phyloP scores from a whole-genome alignment of 2,329 filamentous ascomycete genomes.

The Colletotrichum camelliae region DNA sequence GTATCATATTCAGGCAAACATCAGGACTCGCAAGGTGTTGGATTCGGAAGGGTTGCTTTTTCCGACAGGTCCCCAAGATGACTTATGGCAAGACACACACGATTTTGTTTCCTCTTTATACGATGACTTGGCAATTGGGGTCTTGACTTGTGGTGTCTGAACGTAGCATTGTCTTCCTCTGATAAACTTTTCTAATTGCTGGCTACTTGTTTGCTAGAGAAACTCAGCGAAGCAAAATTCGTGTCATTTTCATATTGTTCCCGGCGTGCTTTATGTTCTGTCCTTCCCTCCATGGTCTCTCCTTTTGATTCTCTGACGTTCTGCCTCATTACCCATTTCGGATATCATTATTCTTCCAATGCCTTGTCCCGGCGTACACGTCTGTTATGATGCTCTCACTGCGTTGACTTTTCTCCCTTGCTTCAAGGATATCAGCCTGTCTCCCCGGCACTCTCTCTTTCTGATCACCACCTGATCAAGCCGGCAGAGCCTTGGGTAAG shows the following conservation, averaged over 20 bases:
- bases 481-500: background rate
- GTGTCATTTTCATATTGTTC: background rate
- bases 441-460: background rate
- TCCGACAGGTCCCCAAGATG: background rate
- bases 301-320: background rate
- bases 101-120: background rate
- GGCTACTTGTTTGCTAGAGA: background rate
- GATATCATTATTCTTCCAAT: background rate
- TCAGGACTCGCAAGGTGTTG: conserved; percentile 8
- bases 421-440: background rate
- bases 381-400: background rate
- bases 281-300: background rate
- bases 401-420: no score
- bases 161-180: background rate
- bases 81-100: background rate
- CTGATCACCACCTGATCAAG: background rate
- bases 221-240: background rate
- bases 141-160: background rate
- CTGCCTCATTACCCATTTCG: background rate
- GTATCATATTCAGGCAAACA: background rate
- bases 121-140: background rate
- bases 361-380: background rate
- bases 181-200: background rate
- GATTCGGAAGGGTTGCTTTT: background rate
- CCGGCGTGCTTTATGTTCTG: background rate